These are phyloP conservation scores for Phalaenopsis hybrid DNA, from an alignment of 116 monocot genomes.

Conservation along the genomic window DNA sequence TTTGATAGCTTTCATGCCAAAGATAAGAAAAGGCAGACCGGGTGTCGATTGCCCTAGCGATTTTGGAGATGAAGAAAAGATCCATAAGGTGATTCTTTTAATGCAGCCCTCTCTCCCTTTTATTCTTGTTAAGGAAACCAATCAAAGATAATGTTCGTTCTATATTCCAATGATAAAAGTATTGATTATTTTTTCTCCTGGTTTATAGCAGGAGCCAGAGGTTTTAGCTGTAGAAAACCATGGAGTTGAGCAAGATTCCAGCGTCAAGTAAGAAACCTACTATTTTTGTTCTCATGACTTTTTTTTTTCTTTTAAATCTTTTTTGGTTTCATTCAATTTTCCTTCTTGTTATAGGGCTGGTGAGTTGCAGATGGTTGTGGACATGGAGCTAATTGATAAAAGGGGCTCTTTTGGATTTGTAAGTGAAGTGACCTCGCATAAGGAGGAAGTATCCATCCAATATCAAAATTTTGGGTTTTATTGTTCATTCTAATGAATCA, in stretches of 20 bases:
- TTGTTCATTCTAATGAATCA: neutral
- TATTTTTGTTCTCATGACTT: neutral
- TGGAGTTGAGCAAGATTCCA: neutral
- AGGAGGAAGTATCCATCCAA: neutral
- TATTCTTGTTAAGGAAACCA: neutral
- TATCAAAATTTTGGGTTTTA: neutral
- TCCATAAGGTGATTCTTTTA: constrained; percentile 21
- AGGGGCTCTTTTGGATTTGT: constrained; percentile 34
- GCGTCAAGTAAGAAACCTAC: neutral
- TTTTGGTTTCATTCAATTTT: neutral
- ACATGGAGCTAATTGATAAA: constrained; percentile 7
- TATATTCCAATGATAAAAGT: neutral
- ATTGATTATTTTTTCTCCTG: neutral
- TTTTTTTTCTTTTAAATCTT: neutral
- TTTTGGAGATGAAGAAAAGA: constrained; percentile 35
- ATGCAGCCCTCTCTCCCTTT: neutral
- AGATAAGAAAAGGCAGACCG: constrained; percentile 45
- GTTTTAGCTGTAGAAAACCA: constrained; percentile 10
- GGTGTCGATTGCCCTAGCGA: constrained; percentile 37
- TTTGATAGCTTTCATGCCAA: constrained; percentile 56
- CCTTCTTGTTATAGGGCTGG: constrained; percentile 8
- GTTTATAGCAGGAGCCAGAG: constrained; percentile 23
- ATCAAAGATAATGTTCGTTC: neutral
- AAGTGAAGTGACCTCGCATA: constrained; percentile 7
- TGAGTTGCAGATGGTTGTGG: constrained; percentile 1